A percentile compares a stretch with the other conserved stretches of the same genome.
These are phyloP conservation scores for Isabelozyma rhagii DNA, from an alignment of 805 yeast genomes.

Conservation along the genomic window DNA sequence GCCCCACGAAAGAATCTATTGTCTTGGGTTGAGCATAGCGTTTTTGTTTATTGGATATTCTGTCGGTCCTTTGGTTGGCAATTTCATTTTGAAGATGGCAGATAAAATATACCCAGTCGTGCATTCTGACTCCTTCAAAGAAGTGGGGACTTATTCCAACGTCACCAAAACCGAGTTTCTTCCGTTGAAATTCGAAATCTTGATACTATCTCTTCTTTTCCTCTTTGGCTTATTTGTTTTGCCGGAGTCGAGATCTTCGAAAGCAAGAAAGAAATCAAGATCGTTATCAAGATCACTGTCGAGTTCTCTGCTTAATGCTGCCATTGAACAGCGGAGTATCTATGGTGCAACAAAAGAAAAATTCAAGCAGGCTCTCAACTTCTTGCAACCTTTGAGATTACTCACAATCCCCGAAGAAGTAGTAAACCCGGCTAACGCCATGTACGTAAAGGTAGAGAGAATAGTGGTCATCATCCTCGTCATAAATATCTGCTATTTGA, in stretches of 20 bases:
- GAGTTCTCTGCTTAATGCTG: slow-evolving; percentile 5
- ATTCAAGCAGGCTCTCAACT: slow-evolving; percentile 10
- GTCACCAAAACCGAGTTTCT: slow-evolving; percentile 24
- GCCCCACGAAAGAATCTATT: slow-evolving; percentile 53
- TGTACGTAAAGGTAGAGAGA: slow-evolving; percentile 17
- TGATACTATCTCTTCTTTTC: slow-evolving; percentile 28
- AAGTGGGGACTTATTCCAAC: background rate
- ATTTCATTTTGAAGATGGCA: slow-evolving; percentile 18
- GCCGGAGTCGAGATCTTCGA: slow-evolving; percentile 62
- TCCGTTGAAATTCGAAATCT: slow-evolving; percentile 30
- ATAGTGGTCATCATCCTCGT: slow-evolving; percentile 48
- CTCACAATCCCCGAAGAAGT: slow-evolving; percentile 50
- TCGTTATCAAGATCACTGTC: slow-evolving; percentile 23
- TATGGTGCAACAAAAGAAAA: background rate
- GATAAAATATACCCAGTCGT: background rate
- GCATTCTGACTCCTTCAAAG: background rate
- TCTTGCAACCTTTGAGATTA: slow-evolving; percentile 48
- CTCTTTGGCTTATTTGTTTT: slow-evolving; percentile 32
- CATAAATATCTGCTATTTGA: slow-evolving; percentile 38
- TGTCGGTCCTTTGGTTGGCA: slow-evolving; percentile 62
- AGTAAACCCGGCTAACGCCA: slow-evolving; percentile 15
- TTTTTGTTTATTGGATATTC: slow-evolving; percentile 58
- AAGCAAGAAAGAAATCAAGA: slow-evolving; percentile 53
- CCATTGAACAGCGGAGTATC: background rate
- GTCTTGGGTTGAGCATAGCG: slow-evolving; percentile 60